phyloP scores from a whole-genome alignment of 257 asterid species.

The Mitragyna speciosa region DNA sequence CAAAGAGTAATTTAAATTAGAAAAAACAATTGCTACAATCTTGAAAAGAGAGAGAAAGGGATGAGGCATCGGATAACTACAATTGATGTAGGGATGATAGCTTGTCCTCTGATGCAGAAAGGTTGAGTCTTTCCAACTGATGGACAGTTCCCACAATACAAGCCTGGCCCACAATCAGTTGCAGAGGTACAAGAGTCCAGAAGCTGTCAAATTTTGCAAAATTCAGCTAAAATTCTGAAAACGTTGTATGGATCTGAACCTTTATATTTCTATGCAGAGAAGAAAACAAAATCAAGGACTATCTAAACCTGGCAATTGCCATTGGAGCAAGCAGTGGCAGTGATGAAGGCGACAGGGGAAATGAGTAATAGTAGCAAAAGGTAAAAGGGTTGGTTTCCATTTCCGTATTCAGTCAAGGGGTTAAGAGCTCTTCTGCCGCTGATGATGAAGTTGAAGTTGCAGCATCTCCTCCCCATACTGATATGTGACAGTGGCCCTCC shows the following conservation, averaged over 20 bases:
- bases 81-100: slow-evolving; percentile 65
- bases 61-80: slow-evolving; percentile 34
- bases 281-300: not conserved
- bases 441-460: slow-evolving; percentile 1
- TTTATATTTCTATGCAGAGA: not conserved
- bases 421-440: slow-evolving; percentile 1
- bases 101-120: slow-evolving; percentile 86
- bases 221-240: slow-evolving; percentile 28
- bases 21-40: not conserved
- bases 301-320: slow-evolving; percentile 69
- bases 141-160: slow-evolving; percentile 91
- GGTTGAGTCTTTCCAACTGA: slow-evolving; percentile 68
- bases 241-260: slow-evolving; percentile 31
- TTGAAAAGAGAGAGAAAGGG: not conserved
- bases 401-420: not conserved
- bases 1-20: not conserved
- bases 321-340: slow-evolving; percentile 54
- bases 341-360: slow-evolving; percentile 33
- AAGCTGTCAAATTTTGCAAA: slow-evolving; percentile 48
- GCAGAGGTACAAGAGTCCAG: slow-evolving; percentile 67
- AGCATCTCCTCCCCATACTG: slow-evolving; percentile 33
- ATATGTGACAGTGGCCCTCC: slow-evolving; percentile 31
- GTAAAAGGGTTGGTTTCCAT: slow-evolving; percentile 1
- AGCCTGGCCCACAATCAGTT: slow-evolving; percentile 72
- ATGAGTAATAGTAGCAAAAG: slow-evolving; percentile 20